A percentile compares a stretch with the other conserved stretches of the same genome.
These are phyloP conservation scores for Scutellaria minor DNA, from an alignment of 257 asterid genomes.

Conservation along the genomic window DNA sequence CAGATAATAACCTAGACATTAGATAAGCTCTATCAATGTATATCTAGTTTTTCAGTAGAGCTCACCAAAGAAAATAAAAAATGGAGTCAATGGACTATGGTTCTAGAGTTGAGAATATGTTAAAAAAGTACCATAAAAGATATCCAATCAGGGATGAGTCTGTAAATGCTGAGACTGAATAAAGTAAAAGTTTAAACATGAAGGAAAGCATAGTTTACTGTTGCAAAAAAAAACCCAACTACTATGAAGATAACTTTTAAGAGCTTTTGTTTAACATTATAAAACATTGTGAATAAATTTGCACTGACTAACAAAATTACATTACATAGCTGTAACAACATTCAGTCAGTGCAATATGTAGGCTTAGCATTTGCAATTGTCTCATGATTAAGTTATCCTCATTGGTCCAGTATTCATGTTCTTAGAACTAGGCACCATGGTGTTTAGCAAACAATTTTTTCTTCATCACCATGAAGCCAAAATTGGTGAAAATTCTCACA, in stretches of 20 bases:
- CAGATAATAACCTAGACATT: slow-evolving; percentile 7
- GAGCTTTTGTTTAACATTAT: neutral
- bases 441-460: slow-evolving; percentile 10
- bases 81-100: neutral
- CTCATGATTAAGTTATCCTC: slow-evolving; percentile 28
- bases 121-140: slow-evolving; percentile 7
- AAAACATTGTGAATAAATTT: slow-evolving; percentile 11
- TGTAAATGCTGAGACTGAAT: slow-evolving; percentile 1
- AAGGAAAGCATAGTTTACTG: neutral
- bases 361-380: slow-evolving; percentile 11
- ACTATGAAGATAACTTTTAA: slow-evolving; percentile 9
- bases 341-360: slow-evolving; percentile 21
- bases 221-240: slow-evolving; percentile 8
- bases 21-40: slow-evolving; percentile 17
- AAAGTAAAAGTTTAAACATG: neutral
- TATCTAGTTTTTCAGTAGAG: slow-evolving; percentile 6
- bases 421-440: slow-evolving; percentile 18
- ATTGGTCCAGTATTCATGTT: slow-evolving; percentile 19
- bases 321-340: slow-evolving; percentile 3
- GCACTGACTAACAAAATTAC: neutral
- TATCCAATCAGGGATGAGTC: neutral
- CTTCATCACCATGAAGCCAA: slow-evolving; percentile 18
- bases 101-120: slow-evolving; percentile 14
- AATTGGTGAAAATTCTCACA: neutral
- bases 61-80: neutral